Base-by-base conservation (phyloP, 768 basidiomycete genomes). In the Krasilnikovozyma curviuscula region DNA sequence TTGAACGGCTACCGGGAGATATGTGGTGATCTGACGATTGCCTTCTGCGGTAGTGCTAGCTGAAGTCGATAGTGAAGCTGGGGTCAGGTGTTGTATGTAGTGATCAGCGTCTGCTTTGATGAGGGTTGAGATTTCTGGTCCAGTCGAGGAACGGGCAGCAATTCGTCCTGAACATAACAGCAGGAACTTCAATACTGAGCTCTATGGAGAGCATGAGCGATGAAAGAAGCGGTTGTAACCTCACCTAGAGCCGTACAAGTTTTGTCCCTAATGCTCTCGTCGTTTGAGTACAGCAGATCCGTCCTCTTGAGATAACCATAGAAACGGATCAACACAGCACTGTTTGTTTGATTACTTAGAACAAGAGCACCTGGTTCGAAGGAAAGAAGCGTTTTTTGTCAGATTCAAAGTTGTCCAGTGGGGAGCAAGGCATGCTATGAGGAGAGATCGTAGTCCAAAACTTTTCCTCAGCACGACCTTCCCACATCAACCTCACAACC, bases 1-100 rank as follows among this genome's bases (percentile, higher is more conserved):
- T 45, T 97, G 74, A 2, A 95, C 88, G 0, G 88, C 65, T 93
- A 91, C 47, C 91, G 74, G 2, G 81, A 78, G 24, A 79, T 73
- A 61, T 95, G 31, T 35, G 8, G 8, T 28, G 13, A 40, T 2
- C 21, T 24, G 45, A 33, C 18, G 6, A 47, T 54, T 44, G 46
- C 57, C 57, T 58, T 49, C 61, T n/a, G n/a, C n/a, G n/a, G n/a
- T n/a, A n/a, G n/a, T n/a, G n/a, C n/a, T n/a, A n/a, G n/a, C n/a
- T n/a, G n/a, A n/a, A n/a, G n/a, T n/a, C 5, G 18, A 2, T 3
- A 38, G 16, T 27, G 23, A 27, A 2, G 34, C n/a, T 13, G 5
- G 18, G 19, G 32, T 9, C 16, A 19, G 32, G 46, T 25, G 28
- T 24, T 16, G 18, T 27, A 34, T 24, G 19, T 10, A 37, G 30